Evolutionary conservation across 805 yeast genomes (phyloP).

Genomic region (Metschnikowia koreensis): DNA sequence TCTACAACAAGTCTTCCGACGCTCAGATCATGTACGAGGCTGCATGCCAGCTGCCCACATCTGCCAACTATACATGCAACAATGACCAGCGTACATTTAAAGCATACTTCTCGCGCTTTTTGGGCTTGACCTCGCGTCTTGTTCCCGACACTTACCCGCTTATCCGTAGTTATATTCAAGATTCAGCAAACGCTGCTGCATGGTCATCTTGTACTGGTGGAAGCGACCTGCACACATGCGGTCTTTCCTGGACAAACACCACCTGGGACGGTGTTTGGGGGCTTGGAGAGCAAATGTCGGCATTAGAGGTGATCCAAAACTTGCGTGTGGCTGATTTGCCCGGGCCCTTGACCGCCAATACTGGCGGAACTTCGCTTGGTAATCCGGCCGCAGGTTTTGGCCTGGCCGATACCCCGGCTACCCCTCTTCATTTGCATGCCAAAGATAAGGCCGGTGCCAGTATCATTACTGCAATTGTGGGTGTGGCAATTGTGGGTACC

Average conservation of each 20-base stretch:
- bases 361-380: conserved; percentile 37
- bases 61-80: conserved; percentile 50
- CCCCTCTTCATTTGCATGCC: conserved; percentile 14
- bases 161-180: conserved; percentile 45
- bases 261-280: conserved; percentile 21
- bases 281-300: conserved; percentile 23
- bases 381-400: conserved; percentile 35
- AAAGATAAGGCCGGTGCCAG: conserved; percentile 77
- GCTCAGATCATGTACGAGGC: conserved; percentile 66
- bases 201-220: conserved; percentile 21
- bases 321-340: conserved; percentile 24
- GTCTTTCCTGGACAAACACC: conserved; percentile 20
- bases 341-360: conserved; percentile 32
- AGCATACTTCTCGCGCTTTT: conserved; percentile 72
- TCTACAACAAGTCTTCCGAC: conserved; percentile 38
- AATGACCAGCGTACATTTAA: conserved; percentile 91
- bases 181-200: conserved; percentile 32
- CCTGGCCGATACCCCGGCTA: conserved; percentile 5
- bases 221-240: conserved; percentile 22
- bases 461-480: conserved; percentile 65
- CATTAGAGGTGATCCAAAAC: conserved; percentile 22
- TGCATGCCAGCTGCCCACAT: conserved; percentile 65
- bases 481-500: conserved; percentile 21
- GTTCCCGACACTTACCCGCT: conserved; percentile 56
- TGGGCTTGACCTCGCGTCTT: conserved; percentile 71